Evolutionary conservation across 1,139 yeast species (phyloP).

Genomic region (Kazachstania sp.): DNA sequence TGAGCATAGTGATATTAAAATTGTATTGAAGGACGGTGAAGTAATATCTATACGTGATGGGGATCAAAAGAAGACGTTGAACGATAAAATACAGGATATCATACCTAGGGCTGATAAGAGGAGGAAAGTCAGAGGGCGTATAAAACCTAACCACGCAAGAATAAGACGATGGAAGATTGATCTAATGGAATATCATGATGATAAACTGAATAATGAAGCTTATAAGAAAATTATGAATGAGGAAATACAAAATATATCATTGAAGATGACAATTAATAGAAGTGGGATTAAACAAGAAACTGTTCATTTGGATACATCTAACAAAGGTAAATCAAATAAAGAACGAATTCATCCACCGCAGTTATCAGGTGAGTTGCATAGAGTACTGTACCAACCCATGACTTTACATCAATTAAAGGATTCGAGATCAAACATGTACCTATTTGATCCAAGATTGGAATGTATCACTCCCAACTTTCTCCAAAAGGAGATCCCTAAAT

Average conservation of each 20-base stretch:
- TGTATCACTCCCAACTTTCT: conserved; percentile 35
- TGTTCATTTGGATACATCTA: conserved; percentile 1
- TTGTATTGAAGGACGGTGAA: neutral
- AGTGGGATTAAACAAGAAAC: conserved; percentile 9
- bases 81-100: neutral
- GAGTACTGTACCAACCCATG: conserved; percentile 62
- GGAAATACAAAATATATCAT: neutral
- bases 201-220: neutral
- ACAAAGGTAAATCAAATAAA: neutral
- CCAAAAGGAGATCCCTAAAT: conserved; percentile 7
- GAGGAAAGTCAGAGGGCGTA: too few relatives aligned
- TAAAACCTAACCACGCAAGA: neutral
- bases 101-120: too few relatives aligned
- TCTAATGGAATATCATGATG: neutral
- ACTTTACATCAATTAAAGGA: conserved; percentile 77
- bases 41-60: neutral
- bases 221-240: neutral
- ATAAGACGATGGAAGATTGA: neutral
- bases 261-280: neutral
- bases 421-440: conserved; percentile 63
- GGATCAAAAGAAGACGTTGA: neutral
- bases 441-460: conserved; percentile 56
- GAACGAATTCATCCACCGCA: conserved; percentile 31
- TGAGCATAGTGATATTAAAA: neutral
- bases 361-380: conserved; percentile 55